These are phyloP conservation scores for Cicer judaicum DNA, from an alignment of 306 rosid species.

Conservation along the genomic window DNA sequence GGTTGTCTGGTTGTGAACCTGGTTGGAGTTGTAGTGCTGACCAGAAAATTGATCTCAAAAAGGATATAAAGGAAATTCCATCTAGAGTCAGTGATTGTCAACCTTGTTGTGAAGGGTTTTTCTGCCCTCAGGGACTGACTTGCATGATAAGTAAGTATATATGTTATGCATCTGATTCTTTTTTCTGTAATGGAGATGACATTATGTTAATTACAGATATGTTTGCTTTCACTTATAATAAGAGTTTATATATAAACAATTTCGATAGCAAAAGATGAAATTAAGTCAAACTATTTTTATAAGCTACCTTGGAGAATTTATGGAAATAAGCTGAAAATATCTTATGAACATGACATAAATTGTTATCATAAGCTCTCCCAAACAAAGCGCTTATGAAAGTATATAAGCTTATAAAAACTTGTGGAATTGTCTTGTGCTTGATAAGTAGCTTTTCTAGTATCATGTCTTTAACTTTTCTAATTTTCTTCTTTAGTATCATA, in stretches of 20 bases:
- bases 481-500: slow-evolving; percentile 24
- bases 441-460: slow-evolving; percentile 1
- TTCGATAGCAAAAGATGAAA: too few species aligned
- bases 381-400: too few species aligned
- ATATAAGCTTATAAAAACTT: too few species aligned
- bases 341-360: too few species aligned
- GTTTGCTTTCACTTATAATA: background rate
- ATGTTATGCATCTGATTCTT: slow-evolving; percentile 39
- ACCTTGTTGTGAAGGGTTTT: slow-evolving; percentile 88
- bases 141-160: slow-evolving; percentile 84
- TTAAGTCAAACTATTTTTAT: too few species aligned
- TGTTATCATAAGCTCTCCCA: too few species aligned
- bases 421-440: background rate
- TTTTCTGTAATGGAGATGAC: background rate
- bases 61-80: slow-evolving; percentile 49
- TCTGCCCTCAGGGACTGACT: slow-evolving; percentile 80
- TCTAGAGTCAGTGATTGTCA: slow-evolving; percentile 55
- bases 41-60: slow-evolving; percentile 54
- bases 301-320: too few species aligned
- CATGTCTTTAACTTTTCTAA: slow-evolving; percentile 21
- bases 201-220: background rate
- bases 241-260: too few species aligned
- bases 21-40: slow-evolving; percentile 78
- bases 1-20: slow-evolving; percentile 83
- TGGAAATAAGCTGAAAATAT: too few species aligned